Evolutionary conservation across 495 filamentous ascomycete genomes (phyloP).

Genomic region (Astrothelium subdiscretum): DNA sequence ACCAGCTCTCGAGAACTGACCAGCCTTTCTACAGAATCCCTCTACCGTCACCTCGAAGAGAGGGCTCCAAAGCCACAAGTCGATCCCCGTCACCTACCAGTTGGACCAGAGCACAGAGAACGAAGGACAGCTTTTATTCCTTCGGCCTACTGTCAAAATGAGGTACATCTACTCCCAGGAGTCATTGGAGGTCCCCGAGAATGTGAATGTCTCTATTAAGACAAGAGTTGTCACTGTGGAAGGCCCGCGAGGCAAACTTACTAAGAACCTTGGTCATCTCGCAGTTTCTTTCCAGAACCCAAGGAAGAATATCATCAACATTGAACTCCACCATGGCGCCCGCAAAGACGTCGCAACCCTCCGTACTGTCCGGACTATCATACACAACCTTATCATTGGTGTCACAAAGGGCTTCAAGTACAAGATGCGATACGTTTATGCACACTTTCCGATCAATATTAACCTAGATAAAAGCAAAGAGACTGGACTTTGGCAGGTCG

Average conservation of each 20-base stretch:
- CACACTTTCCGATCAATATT: constrained; percentile 99
- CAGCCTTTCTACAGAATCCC: no score
- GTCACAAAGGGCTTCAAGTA: constrained; percentile 99
- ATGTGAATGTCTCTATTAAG: constrained; percentile 94
- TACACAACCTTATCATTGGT: constrained; percentile 96
- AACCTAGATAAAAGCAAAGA: constrained; percentile 94
- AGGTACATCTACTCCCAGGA: constrained; percentile 97
- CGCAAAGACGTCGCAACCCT: constrained; percentile 97
- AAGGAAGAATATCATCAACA: constrained; percentile 70
- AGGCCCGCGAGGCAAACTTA: constrained; percentile 88
- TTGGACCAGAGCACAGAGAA: no score
- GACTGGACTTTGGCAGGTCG: constrained; percentile 76
- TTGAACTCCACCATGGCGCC: constrained; percentile 93
- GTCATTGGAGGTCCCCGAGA: constrained; percentile 84
- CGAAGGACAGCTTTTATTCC: not conserved
- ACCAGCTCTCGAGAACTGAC: no score
- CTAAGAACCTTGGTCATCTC: constrained; percentile 89
- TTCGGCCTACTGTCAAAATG: constrained; percentile 52
- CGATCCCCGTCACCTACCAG: no score
- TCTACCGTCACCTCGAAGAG: no score
- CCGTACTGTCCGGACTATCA: constrained; percentile 90
- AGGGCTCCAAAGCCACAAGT: no score
- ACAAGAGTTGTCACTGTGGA: constrained; percentile 91
- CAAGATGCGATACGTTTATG: constrained; percentile 99
- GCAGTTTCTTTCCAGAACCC: constrained; percentile 87